Evolutionary conservation across 2,329 filamentous ascomycete genomes (phyloP), one percentile per base, ranked within the genome.

Genomic region (Graphiopsis chlorocephala): DNA sequence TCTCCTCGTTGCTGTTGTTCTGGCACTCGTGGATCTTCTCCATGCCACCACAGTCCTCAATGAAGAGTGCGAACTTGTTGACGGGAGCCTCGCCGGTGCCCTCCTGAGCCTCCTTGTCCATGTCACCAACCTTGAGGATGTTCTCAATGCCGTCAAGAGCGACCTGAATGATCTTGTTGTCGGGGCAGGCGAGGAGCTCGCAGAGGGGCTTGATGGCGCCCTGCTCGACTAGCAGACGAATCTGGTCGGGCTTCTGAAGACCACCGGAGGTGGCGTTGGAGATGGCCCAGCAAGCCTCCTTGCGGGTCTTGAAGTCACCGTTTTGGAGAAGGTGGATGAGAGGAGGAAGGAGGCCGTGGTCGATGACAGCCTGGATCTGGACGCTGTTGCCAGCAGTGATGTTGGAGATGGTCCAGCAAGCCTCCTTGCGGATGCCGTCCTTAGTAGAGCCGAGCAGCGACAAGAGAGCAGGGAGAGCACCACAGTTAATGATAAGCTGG

Each of bases 1-100:
- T 99, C 82, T 99, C 95, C 82, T 99, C 95, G 82, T 99, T 99
- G 83, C 94, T 94, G 75, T 99, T 99, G 84, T 96, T 97, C 85
- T 99, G 95, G 87, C 95, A 98, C 73, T 98, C 94, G 82, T 99
- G 95, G 72, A 99, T 98, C 89, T 98, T 98, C 84, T 98, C 95
- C 95, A 99, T 99, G 71, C 95, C 95, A 75, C 93, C 92, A 72
- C 93, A 96, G 81, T 99, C 95, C 82, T 99, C 95, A 71, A 99
- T 99, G 81, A 96, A 98, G 69, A 99, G 86, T 55, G 95, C 95
- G 75, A 96, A 99, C 70, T 92, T 90, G 88, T 99, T 99, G 82
- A 99, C 92, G 59, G 88, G 86, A 45, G 83, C 80, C 69, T 94
- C 90, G 61, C 85, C 82, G 65, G 86, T 88, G 64, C 89, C 89